Percentiles rank a stretch among this genome's conserved stretches.
phyloP scores from a whole-genome alignment of 352 stramenopile species.

The Nothophytophthora sp. region DNA sequence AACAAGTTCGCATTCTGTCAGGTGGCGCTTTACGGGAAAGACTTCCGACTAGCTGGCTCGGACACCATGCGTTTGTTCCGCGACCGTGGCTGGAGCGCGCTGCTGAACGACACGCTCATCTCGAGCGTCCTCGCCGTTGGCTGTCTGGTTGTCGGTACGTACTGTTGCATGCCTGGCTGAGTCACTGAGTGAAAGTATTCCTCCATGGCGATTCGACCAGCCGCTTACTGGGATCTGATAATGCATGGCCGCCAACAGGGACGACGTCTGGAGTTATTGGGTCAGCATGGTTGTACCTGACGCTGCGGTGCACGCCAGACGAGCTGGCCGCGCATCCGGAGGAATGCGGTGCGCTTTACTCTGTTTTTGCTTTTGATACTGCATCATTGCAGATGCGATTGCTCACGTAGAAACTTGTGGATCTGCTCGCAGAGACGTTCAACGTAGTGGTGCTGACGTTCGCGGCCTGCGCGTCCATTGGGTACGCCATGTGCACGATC shows the following conservation, averaged over 20 bases:
- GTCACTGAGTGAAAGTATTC: neutral
- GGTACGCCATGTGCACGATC: conserved; percentile 86
- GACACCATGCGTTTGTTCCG: conserved; percentile 86
- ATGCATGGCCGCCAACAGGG: conserved; percentile 29
- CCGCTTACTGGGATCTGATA: neutral
- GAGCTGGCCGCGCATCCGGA: conserved; percentile 37
- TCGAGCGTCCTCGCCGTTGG: conserved; percentile 75
- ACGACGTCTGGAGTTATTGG: conserved; percentile 73
- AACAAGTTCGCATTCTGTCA: conserved; percentile 91
- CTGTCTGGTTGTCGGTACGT: conserved; percentile 75
- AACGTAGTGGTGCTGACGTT: conserved; percentile 84
- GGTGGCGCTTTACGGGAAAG: conserved; percentile 84
- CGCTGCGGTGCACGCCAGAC: conserved; percentile 61
- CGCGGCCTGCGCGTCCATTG: conserved; percentile 65
- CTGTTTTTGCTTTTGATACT: neutral
- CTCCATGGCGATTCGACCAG: conserved; percentile 1
- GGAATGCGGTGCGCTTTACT: conserved; percentile 64
- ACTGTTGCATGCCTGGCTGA: no score
- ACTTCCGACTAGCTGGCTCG: conserved; percentile 68
- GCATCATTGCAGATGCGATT: neutral
- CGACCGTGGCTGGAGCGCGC: conserved; percentile 72
- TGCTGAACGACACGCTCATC: conserved; percentile 83
- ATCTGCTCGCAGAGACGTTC: conserved; percentile 75
- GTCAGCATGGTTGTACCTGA: conserved; percentile 69
- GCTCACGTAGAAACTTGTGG: no score